Evolutionary conservation across 2,329 filamentous ascomycete species (phyloP).

Genomic region (Cladosporium sp.): DNA sequence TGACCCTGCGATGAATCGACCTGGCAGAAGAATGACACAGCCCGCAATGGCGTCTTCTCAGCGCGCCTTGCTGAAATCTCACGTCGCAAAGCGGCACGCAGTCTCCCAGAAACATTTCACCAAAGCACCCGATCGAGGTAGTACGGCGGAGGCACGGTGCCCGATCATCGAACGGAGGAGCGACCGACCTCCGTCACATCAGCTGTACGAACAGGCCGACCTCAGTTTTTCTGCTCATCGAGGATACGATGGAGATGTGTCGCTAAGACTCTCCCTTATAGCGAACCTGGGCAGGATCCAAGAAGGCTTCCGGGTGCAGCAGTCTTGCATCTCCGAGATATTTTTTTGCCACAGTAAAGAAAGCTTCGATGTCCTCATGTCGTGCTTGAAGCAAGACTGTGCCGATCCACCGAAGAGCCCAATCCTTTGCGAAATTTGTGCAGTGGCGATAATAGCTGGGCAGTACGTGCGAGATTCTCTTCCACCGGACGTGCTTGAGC

Average conservation of each 20-base stretch:
- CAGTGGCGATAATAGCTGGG: neutral
- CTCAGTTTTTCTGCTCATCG: neutral
- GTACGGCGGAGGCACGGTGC: neutral
- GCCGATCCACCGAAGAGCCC: neutral
- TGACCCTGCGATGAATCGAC: neutral
- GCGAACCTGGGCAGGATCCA: neutral
- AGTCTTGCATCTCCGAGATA: conserved; percentile 7
- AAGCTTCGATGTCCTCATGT: neutral
- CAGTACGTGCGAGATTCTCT: conserved; percentile 6
- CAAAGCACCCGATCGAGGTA: neutral
- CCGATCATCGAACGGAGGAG: neutral
- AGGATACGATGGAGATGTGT: neutral
- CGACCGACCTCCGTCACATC: neutral
- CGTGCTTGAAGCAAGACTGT: neutral
- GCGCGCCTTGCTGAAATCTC: neutral
- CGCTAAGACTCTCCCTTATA: neutral
- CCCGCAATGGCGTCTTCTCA: neutral
- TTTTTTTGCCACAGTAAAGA: neutral
- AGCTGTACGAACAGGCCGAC: neutral
- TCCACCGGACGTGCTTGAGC: neutral
- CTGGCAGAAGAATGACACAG: neutral
- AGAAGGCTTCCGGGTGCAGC: neutral
- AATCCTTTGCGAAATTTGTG: conserved; percentile 4
- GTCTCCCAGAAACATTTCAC: neutral
- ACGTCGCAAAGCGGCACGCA: neutral